These are phyloP conservation scores for Jatropha curcas DNA, from an alignment of 345 rosid species.

Conservation along the genomic window DNA sequence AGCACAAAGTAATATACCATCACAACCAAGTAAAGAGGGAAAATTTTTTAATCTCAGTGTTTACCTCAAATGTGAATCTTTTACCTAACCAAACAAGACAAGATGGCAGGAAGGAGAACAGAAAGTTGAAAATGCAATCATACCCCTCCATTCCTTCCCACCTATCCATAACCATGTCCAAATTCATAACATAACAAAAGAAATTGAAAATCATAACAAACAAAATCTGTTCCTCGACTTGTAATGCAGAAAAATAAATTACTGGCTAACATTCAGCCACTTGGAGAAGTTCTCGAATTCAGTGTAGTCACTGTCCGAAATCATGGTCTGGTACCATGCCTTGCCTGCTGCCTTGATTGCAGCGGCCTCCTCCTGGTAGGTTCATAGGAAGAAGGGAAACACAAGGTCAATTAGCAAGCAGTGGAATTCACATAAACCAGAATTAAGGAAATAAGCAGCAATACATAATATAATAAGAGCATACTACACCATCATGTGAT, in stretches of 20 bases:
- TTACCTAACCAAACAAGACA: background rate
- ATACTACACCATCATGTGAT: too few relatives aligned
- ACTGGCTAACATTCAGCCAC: conserved; percentile 82
- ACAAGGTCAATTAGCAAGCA: background rate
- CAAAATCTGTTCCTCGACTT: conserved; percentile 10
- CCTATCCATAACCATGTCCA: conserved; percentile 2
- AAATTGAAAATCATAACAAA: background rate
- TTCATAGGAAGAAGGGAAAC: background rate
- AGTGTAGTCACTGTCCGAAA: conserved; percentile 86
- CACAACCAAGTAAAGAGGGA: background rate
- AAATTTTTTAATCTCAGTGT: background rate
- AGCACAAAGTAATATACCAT: too few relatives aligned
- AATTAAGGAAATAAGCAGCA: too few relatives aligned
- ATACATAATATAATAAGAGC: too few relatives aligned
- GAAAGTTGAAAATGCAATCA: too few relatives aligned
- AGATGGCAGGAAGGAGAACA: background rate
- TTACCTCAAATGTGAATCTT: background rate
- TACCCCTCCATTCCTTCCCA: background rate
- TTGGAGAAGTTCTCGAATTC: conserved; percentile 84
- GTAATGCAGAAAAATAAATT: conserved; percentile 16
- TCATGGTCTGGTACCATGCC: conserved; percentile 94
- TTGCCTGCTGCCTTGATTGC: conserved; percentile 80
- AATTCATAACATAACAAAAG: background rate
- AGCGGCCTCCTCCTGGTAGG: conserved; percentile 71
- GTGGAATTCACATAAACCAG: too few relatives aligned